These are phyloP conservation scores for Apiospora marii DNA, from an alignment of 2,329 filamentous ascomycete species.

Conservation along the genomic window DNA sequence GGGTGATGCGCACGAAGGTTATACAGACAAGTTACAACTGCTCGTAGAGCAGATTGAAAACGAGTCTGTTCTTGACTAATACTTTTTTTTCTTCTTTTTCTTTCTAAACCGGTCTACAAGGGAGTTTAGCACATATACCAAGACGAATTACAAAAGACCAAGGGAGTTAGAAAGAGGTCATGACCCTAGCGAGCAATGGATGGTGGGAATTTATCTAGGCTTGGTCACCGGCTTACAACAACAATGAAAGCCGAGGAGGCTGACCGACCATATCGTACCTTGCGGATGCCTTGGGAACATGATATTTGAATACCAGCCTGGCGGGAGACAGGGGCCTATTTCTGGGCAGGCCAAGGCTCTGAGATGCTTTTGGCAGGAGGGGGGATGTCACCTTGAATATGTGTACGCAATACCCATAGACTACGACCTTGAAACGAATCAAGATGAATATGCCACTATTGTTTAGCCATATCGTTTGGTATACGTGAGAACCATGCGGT, in stretches of 20 bases:
- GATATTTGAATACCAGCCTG: slow-evolving; percentile 1
- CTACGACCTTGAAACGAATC: slow-evolving; percentile 19
- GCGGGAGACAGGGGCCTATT: not conserved
- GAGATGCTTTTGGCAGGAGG: not conserved
- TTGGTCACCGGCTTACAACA: not conserved
- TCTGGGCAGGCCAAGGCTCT: not conserved
- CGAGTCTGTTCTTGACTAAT: slow-evolving; percentile 37
- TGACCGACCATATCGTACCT: not conserved
- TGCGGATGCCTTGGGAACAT: slow-evolving; percentile 5
- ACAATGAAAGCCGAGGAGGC: not conserved
- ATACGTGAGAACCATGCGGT: not conserved
- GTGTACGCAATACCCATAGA: slow-evolving; percentile 21
- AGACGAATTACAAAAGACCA: not conserved
- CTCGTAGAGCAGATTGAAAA: slow-evolving; percentile 49
- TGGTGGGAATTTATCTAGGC: not conserved
- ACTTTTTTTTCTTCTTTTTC: not conserved
- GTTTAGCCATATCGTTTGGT: not conserved
- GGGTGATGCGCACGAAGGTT: slow-evolving; percentile 44
- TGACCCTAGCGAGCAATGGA: not conserved
- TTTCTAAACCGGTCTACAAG: not conserved
- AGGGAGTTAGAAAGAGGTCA: not conserved
- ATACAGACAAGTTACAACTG: slow-evolving; percentile 48
- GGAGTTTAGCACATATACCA: slow-evolving; percentile 2
- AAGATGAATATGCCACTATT: not conserved
- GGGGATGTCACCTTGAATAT: slow-evolving; percentile 1